Evolutionary conservation across 345 rosid genomes (phyloP).

Genomic region (Melaleuca alternifolia): DNA sequence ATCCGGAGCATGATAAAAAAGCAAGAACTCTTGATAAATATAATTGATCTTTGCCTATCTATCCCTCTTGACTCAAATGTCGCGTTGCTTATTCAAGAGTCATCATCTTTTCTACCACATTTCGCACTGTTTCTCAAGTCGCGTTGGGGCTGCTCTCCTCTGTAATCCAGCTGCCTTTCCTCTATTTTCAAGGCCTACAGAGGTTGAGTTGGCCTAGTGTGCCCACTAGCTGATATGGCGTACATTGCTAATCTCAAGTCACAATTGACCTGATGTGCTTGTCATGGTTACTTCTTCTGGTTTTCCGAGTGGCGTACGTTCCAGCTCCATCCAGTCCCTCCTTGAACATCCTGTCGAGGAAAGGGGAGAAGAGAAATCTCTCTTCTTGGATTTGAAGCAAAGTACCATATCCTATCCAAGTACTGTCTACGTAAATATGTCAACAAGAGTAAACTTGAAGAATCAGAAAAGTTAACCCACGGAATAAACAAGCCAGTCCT

Average conservation of each 20-base stretch:
- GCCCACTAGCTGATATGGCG: background rate
- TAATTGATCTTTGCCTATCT: background rate
- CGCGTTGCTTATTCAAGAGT: background rate
- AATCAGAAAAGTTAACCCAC: background rate
- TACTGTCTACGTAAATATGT: background rate
- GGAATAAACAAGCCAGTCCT: background rate
- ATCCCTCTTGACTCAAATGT: background rate
- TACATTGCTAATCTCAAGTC: background rate
- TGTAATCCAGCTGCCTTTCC: background rate
- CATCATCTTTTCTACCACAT: background rate
- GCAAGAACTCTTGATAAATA: background rate
- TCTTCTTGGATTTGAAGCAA: background rate
- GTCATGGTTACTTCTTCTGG: background rate
- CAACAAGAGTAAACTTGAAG: background rate
- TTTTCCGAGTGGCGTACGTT: background rate
- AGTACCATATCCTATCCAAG: background rate
- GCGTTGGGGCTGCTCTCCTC: background rate
- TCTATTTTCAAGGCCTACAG: background rate
- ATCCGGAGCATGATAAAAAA: background rate
- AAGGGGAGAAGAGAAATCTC: background rate
- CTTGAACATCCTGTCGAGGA: background rate
- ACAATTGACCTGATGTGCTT: background rate
- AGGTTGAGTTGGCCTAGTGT: background rate
- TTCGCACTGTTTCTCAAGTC: background rate
- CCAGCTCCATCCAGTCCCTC: background rate